These are phyloP conservation scores for Scalesia atractyloides DNA, from an alignment of 129 eudicot genomes.

Conservation along the genomic window DNA sequence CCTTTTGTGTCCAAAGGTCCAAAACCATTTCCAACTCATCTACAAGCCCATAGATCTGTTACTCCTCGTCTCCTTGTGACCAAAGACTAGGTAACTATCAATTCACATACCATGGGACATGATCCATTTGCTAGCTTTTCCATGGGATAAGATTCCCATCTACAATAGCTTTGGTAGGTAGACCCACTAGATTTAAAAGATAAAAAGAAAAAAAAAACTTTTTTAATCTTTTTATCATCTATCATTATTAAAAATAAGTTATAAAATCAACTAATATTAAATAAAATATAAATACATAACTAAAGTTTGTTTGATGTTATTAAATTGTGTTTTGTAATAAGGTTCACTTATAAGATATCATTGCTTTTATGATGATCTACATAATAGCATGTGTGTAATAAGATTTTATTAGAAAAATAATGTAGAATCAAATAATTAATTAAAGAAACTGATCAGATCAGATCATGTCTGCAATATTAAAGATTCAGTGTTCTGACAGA, in stretches of 20 bases:
- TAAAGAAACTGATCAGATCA: no score
- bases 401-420: no score
- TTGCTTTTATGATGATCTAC: no score
- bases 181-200: not conserved
- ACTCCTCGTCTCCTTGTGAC: not conserved
- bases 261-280: no score
- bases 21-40: not conserved
- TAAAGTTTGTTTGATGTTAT: not conserved
- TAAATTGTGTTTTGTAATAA: not conserved
- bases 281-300: not conserved
- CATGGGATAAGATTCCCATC: conserved; percentile 18
- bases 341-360: not conserved
- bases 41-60: not conserved
- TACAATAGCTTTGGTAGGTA: conserved; percentile 5
- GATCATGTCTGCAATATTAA: no score
- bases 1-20: not conserved
- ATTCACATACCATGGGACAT: not conserved
- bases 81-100: not conserved
- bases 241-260: no score
- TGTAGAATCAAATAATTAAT: no score
- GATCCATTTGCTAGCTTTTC: not conserved
- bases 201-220: no score
- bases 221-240: no score
- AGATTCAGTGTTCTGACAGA: no score
- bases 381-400: no score